Evolutionary conservation across 345 rosid genomes (phyloP), one percentile per base, ranked within the genome.

Genomic region (Gossypium turneri): DNA sequence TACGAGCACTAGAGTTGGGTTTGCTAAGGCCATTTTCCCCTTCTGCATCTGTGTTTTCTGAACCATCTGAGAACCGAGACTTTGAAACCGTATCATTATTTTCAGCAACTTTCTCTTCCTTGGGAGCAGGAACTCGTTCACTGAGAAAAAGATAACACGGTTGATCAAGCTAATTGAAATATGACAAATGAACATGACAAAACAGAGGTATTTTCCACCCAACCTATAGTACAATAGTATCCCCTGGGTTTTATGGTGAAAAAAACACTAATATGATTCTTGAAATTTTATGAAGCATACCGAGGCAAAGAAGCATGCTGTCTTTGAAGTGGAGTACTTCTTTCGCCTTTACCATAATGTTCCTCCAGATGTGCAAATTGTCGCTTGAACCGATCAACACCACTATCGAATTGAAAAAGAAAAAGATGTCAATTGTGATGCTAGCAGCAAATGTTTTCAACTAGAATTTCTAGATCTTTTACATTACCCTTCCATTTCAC

Each of bases 301-400:
- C 99, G 84, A 56, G 99, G 99, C 87, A 95, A 86, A 45, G 98
- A 95, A 80, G 96, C 99, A 75, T 95, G 97, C 62, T 89, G 98
- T 59, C 97, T 85, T 73, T 85, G 97, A 68, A 95, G 92, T 19
- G 97, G 98, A 56, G 91, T 74, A 79, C 85, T 73, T 82, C 82
- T 87, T 86, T 90, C 97, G 27, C 98, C 98, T 82, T 86, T 95
- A 70, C 96, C 89, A 67, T 82, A 79, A 80, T 87, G 85, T 83
- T 95, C 99, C 83, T 93, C 99, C 68, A 95, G 91, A 81, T 95
- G 97, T 9, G 99, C 99, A 85, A 95, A 95, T 79, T 95, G 99
- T 78, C 97, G 82, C 89, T 93, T 95, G 83, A 95, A 95, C 68
- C 98, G 96, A 85, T 95, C 99, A 59, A 93, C 99, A 53, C 99